Percentiles rank a stretch among this genome's conserved stretches.
These are phyloP conservation scores for Globisporangium paroecandrum DNA, from an alignment of 352 stramenopile species.

Conservation along the genomic window DNA sequence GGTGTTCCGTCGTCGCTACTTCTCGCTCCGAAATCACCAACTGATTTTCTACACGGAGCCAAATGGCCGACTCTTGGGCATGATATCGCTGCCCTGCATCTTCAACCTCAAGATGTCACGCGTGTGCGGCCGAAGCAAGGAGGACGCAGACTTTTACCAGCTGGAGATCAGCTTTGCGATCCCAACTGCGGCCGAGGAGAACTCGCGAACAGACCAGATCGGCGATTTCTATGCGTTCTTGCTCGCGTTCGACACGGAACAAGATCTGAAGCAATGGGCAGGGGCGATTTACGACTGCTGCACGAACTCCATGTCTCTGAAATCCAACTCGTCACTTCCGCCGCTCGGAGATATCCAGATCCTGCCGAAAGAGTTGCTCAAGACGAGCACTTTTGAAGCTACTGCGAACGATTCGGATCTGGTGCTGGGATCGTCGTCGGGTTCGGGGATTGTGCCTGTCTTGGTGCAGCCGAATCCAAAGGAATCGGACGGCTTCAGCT, in stretches of 20 bases:
- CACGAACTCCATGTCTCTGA: slow-evolving; percentile 86
- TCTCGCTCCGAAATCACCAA: slow-evolving; percentile 81
- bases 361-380: slow-evolving; percentile 81
- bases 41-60: slow-evolving; percentile 75
- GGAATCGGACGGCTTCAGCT: slow-evolving; percentile 44
- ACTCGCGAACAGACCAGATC: slow-evolving; percentile 58
- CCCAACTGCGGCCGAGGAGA: slow-evolving; percentile 54
- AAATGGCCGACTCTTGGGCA: slow-evolving; percentile 63
- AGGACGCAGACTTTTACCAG: slow-evolving; percentile 79
- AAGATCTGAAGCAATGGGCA: slow-evolving; percentile 71
- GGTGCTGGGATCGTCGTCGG: slow-evolving; percentile 19
- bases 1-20: slow-evolving; percentile 78
- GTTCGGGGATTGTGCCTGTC: slow-evolving; percentile 16
- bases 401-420: slow-evolving; percentile 41
- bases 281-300: slow-evolving; percentile 81
- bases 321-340: slow-evolving; percentile 53
- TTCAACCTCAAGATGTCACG: slow-evolving; percentile 81
- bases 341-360: slow-evolving; percentile 72
- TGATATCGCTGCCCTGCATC: slow-evolving; percentile 78
- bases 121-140: slow-evolving; percentile 61
- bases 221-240: slow-evolving; percentile 77
- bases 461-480: slow-evolving; percentile 11
- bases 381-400: slow-evolving; percentile 73
- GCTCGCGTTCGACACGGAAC: slow-evolving; percentile 75
- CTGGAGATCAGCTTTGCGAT: slow-evolving; percentile 82